Percentiles rank a stretch among this genome's conserved stretches.
phyloP scores from a whole-genome alignment of 2,329 filamentous ascomycete genomes.

The Pseudogymnoascus sp. region DNA sequence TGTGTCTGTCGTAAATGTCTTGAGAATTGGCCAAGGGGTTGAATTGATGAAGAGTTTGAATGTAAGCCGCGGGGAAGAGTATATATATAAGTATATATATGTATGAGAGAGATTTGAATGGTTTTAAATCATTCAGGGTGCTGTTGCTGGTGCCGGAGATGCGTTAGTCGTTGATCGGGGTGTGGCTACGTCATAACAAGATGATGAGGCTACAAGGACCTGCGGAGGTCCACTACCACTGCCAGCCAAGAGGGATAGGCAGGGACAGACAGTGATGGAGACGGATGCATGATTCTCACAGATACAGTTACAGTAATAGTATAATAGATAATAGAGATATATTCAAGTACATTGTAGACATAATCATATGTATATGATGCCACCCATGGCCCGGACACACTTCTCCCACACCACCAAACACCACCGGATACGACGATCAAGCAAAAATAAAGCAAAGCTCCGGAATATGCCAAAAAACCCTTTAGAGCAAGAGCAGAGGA shows the following conservation, averaged over 20 bases:
- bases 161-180: background rate
- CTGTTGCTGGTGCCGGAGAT: background rate
- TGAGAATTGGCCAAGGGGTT: background rate
- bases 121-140: background rate
- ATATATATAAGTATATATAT: background rate
- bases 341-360: conserved; percentile 6
- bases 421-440: conserved; percentile 1
- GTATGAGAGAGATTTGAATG: background rate
- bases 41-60: background rate
- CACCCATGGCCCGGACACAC: background rate
- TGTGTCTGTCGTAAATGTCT: background rate
- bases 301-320: background rate
- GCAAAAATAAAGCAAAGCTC: background rate
- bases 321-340: conserved; percentile 1
- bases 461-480: background rate
- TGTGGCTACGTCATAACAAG: background rate
- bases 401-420: background rate
- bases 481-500: background rate
- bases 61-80: background rate
- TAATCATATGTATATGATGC: conserved; percentile 4
- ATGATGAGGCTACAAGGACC: background rate
- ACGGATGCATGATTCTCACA: background rate
- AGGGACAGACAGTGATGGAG: background rate
- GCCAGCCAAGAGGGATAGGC: background rate
- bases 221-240: background rate